Evolutionary conservation across 768 basidiomycete species (phyloP).

Genomic region (Tylopilus plumbeoviolaceoides): DNA sequence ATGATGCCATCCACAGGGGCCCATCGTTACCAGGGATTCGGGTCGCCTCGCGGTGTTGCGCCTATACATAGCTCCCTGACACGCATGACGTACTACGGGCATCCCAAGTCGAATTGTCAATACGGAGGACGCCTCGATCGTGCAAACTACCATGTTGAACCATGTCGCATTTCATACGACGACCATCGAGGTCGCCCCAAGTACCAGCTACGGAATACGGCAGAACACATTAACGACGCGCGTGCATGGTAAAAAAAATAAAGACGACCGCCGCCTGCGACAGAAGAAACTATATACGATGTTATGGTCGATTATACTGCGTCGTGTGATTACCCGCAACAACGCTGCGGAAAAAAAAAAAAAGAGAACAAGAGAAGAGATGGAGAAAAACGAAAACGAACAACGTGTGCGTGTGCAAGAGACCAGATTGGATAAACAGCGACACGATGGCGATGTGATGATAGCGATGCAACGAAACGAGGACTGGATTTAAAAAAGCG

Average conservation of each 20-base stretch:
- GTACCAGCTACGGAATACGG: constrained; percentile 11
- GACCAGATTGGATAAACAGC: constrained; percentile 6
- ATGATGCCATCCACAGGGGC: too few species aligned
- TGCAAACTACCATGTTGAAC: too few species aligned
- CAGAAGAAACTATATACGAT: constrained; percentile 28
- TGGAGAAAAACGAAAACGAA: not conserved
- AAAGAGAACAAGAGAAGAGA: not conserved
- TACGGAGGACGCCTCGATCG: too few species aligned
- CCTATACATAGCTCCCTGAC: too few species aligned
- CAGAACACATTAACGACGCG: constrained; percentile 1
- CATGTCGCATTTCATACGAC: not conserved
- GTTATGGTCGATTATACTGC: constrained; percentile 24
- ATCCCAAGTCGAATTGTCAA: too few species aligned
- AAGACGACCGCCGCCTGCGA: constrained; percentile 12
- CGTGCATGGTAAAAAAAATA: constrained; percentile 6
- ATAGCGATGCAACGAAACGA: constrained; percentile 18
- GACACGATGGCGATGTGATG: constrained; percentile 9
- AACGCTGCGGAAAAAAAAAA: not conserved
- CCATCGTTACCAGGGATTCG: too few species aligned
- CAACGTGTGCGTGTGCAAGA: constrained; percentile 7
- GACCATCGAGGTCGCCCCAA: constrained; percentile 17
- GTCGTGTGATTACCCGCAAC: constrained; percentile 19
- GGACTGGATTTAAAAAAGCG: not conserved
- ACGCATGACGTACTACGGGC: too few species aligned
- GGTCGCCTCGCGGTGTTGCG: not conserved